phyloP scores from a whole-genome alignment of 768 basidiomycete species.

The Gyrodon lividus region DNA sequence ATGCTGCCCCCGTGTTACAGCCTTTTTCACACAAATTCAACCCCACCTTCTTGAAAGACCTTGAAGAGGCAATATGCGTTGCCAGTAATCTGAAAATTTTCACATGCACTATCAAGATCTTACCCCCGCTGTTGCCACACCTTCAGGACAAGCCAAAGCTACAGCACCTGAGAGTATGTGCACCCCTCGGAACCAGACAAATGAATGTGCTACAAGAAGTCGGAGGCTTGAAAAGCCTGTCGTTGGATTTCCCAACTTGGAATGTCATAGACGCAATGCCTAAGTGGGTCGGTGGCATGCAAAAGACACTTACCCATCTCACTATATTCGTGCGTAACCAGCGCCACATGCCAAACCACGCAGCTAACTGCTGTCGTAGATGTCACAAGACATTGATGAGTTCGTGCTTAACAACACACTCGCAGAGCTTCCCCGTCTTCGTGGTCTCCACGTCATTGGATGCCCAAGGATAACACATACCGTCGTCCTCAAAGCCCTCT shows the following conservation, averaged over 20 bases:
- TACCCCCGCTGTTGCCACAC: constrained; percentile 49
- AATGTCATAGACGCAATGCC: constrained; percentile 59
- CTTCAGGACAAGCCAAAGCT: constrained; percentile 47
- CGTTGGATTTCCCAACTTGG: constrained; percentile 63
- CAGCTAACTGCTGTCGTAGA: constrained; percentile 36
- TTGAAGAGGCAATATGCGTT: constrained; percentile 43
- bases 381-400: constrained; percentile 54
- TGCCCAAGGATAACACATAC: constrained; percentile 59
- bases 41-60: constrained; percentile 54
- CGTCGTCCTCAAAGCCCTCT: constrained; percentile 41
- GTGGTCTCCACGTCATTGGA: constrained; percentile 57
- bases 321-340: constrained; percentile 55
- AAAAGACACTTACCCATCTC: constrained; percentile 48
- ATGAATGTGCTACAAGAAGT: constrained; percentile 42
- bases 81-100: constrained; percentile 58
- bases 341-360: not conserved
- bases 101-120: constrained; percentile 45
- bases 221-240: constrained; percentile 41
- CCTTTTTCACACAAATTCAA: constrained; percentile 27
- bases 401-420: constrained; percentile 48
- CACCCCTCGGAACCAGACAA: constrained; percentile 53
- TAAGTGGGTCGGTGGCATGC: constrained; percentile 47
- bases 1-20: constrained; percentile 43
- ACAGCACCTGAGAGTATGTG: constrained; percentile 47
- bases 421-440: constrained; percentile 49